A percentile compares a stretch with the other conserved stretches of the same genome.
Conservation (phyloP, 2,329 filamentous ascomycete species). For the Teratosphaeria gauchensis region DNA sequence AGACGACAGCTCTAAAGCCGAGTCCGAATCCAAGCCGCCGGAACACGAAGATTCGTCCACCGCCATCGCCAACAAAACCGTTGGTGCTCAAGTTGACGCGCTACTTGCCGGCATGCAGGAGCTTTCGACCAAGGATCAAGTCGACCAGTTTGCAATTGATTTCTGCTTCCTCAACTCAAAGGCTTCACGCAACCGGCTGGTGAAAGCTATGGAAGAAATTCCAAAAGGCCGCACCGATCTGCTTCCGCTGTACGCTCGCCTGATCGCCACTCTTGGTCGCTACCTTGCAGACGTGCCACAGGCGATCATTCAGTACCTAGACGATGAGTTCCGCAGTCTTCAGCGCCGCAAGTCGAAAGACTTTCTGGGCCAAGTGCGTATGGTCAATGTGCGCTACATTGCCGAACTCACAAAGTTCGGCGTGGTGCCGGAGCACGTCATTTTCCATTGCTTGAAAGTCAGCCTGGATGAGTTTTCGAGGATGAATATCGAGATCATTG, state of each 20-base stretch:
- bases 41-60: constrained; percentile 74
- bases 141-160: constrained; percentile 87
- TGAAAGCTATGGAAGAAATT: constrained; percentile 89
- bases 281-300: constrained; percentile 94
- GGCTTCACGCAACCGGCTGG: constrained; percentile 83
- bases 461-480: constrained; percentile 94
- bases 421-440: constrained; percentile 94
- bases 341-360: constrained; percentile 97
- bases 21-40: constrained; percentile 40
- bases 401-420: constrained; percentile 97
- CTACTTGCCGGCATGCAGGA: constrained; percentile 82
- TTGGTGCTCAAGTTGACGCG: constrained; percentile 91
- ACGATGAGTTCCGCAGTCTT: constrained; percentile 92
- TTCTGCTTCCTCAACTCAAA: constrained; percentile 99
- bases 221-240: constrained; percentile 90
- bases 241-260: constrained; percentile 79
- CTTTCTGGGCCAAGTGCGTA: constrained; percentile 85
- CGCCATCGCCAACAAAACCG: constrained; percentile 94
- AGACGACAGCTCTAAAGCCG: constrained; percentile 40
- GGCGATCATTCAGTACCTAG: constrained; percentile 80
- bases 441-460: constrained; percentile 97
- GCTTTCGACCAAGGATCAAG: constrained; percentile 78
- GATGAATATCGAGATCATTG: constrained; percentile 99
- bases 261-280: constrained; percentile 84
- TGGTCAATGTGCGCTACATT: constrained; percentile 93